Base-by-base conservation (phyloP, 768 basidiomycete species). In the Boletus bicolor region DNA sequence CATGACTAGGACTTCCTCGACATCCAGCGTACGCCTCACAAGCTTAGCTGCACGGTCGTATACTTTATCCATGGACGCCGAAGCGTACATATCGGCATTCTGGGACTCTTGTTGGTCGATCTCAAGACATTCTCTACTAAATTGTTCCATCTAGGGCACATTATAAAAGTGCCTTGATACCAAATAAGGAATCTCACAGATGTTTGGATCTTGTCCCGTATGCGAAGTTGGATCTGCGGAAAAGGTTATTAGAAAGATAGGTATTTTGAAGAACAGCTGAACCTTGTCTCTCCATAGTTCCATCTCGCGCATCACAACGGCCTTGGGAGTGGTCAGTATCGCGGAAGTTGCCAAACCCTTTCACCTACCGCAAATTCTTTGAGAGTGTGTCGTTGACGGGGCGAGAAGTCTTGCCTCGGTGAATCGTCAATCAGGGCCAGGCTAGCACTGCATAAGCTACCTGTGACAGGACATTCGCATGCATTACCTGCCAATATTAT, bases 231-330 rank as follows among this genome's bases (percentile, higher is more conserved):
- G 49, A 95, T 93, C 90, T 90, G 58, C 14, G 24, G 26, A 24
- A 41, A 44, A 26, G 14, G 24, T 41, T 15, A 55, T 32, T 14
- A 21, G 43, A 34, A 26, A 54, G 11, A 28, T 53, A 28, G 5
- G 17, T 42, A 41, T 41, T 34, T 49, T 49, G 28, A 44, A 26
- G 32, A 28, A 48, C 35, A 15, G 34, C 21, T 3, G 36, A 35
- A 89, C 90, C 79, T 97, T 96, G 70, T 97, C 94, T 56, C 87
- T 77, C 93, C 93, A 97, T 2, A 97, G 76, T 68, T 97, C 95
- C 85, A 98, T 85, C 71, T 98, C 95, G 36, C 95, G 83, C 87
- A 97, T 91, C 17, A 87, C 87, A 53, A 98, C 86, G 2, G 91
- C 92, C 78, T 78, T 50, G 36, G 28, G 28, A 46, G 21, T 17